Percentiles rank a stretch among this genome's conserved stretches.
phyloP scores from a whole-genome alignment of 208 protist species.

The Entamoeba histolytica region DNA sequence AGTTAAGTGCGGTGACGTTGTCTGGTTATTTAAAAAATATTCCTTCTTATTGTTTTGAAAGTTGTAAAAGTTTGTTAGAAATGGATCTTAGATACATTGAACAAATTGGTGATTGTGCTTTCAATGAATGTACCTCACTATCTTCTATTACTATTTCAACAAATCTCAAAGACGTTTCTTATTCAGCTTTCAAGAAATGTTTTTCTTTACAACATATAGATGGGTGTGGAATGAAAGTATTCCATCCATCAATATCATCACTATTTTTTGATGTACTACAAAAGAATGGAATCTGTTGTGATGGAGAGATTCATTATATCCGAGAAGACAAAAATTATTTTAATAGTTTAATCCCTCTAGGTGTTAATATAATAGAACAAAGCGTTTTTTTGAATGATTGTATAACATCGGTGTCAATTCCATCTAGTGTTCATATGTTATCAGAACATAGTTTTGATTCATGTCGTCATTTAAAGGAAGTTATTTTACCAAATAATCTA shows the following conservation, averaged over 20 bases:
- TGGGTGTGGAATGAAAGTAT: neutral
- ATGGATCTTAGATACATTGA: neutral
- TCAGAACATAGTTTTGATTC: neutral
- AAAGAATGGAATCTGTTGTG: neutral
- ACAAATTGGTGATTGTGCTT: neutral
- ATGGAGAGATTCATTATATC: neutral
- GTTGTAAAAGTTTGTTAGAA: neutral
- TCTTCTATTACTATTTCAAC: neutral
- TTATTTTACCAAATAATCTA: neutral
- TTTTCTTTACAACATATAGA: neutral
- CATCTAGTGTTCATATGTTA: neutral
- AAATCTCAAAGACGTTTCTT: neutral
- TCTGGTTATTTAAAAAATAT: neutral
- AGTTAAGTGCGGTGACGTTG: neutral
- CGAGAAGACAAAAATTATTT: neutral
- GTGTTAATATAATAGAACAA: neutral
- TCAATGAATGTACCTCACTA: neutral
- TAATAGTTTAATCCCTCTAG: neutral
- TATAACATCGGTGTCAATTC: neutral
- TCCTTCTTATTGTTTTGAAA: neutral
- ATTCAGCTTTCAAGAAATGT: neutral
- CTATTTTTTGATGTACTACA: neutral
- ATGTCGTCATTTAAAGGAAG: neutral
- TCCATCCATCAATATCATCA: neutral
- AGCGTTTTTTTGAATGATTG: neutral